These are phyloP conservation scores for Lactarius evosmus DNA, from an alignment of 768 basidiomycete genomes.

Conservation along the genomic window DNA sequence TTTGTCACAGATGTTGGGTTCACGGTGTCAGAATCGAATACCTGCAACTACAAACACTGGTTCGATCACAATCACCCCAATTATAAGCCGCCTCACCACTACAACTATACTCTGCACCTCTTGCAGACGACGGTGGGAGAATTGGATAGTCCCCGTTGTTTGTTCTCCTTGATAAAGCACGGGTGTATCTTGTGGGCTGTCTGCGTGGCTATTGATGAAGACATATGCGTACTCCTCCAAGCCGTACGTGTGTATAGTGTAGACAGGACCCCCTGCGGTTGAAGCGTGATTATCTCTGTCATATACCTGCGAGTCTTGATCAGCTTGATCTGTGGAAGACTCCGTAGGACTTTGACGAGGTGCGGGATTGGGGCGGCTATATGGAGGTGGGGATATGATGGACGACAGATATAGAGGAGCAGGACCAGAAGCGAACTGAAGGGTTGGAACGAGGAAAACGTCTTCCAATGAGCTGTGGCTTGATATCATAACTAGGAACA, in stretches of 20 bases:
- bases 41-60: background rate
- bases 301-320: background rate
- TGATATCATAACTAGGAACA: background rate
- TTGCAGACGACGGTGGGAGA: conserved; percentile 1
- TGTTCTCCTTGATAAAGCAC: conserved; percentile 18
- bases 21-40: conserved; percentile 6
- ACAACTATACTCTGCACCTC: conserved; percentile 10
- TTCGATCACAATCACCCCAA: background rate
- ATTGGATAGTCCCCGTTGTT: conserved; percentile 5
- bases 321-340: background rate
- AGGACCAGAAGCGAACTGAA: background rate
- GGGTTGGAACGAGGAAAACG: background rate
- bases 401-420: background rate
- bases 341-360: background rate
- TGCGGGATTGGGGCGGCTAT: background rate
- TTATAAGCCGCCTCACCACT: conserved; percentile 7
- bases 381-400: background rate
- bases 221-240: conserved; percentile 15
- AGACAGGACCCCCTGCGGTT: background rate
- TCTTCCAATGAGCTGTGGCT: background rate
- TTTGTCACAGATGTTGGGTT: background rate
- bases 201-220: conserved; percentile 15
- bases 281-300: background rate
- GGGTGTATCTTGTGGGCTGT: background rate
- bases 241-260: background rate